These are phyloP conservation scores for Cercospora sp. DNA, from an alignment of 2,329 filamentous ascomycete species.

Conservation along the genomic window DNA sequence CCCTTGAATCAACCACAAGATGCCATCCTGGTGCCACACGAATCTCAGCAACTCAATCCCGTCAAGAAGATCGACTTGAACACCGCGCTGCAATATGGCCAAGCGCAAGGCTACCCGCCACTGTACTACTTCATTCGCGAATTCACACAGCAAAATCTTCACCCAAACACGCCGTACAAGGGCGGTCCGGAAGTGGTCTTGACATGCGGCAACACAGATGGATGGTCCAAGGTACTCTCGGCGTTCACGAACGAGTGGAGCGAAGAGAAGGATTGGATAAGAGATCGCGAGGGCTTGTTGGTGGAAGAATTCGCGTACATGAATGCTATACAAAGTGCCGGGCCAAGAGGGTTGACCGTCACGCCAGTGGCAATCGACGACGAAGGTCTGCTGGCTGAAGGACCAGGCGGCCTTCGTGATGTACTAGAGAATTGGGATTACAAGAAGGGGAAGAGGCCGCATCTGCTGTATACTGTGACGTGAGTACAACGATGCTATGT, in stretches of 20 bases:
- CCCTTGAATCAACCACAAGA: conserved; percentile 39
- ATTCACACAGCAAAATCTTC: conserved; percentile 73
- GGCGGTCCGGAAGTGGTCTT: conserved; percentile 75
- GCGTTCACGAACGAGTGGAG: conserved; percentile 75
- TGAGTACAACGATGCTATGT: conserved; percentile 49
- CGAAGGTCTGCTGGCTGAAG: conserved; percentile 74
- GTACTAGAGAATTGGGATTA: conserved; percentile 81
- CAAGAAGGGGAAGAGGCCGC: conserved; percentile 70
- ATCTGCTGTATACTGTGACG: conserved; percentile 88
- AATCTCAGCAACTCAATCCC: conserved; percentile 58
- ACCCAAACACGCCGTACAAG: conserved; percentile 77
- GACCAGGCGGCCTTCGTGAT: conserved; percentile 72
- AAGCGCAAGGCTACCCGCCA: conserved; percentile 77
- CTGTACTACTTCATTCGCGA: conserved; percentile 75
- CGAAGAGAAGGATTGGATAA: conserved; percentile 64
- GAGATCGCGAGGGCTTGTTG: conserved; percentile 73
- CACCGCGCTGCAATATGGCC: conserved; percentile 83
- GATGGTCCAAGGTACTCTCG: conserved; percentile 74
- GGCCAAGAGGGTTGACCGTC: conserved; percentile 69
- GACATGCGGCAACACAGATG: conserved; percentile 82
- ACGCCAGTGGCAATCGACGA: conserved; percentile 74
- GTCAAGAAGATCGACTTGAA: conserved; percentile 74
- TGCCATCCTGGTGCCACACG: conserved; percentile 68
- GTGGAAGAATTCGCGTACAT: conserved; percentile 80
- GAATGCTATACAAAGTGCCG: conserved; percentile 68